These are phyloP conservation scores for Lablab purpureus DNA, from an alignment of 306 rosid genomes.

Conservation along the genomic window DNA sequence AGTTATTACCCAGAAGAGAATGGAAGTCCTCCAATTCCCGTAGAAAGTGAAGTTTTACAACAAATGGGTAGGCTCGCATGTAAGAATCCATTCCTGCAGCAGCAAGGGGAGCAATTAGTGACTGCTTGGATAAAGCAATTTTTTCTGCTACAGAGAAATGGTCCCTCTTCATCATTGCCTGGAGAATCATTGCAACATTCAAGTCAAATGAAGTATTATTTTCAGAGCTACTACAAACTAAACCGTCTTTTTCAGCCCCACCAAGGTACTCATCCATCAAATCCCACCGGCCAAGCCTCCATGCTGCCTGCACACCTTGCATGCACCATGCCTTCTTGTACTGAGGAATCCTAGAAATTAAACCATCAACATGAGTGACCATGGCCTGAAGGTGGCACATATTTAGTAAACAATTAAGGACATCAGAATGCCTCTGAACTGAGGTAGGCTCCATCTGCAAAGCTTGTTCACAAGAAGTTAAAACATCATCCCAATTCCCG, in stretches of 20 bases:
- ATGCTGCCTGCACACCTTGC: conserved; percentile 99
- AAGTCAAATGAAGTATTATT: conserved; percentile 92
- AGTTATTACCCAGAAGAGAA: conserved; percentile 71
- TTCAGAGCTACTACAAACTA: conserved; percentile 86
- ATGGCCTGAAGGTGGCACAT: conserved; percentile 99
- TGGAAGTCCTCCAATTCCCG: conserved; percentile 93
- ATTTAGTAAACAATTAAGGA: conserved; percentile 87
- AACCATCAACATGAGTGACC: conserved; percentile 98
- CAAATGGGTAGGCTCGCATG: conserved; percentile 89
- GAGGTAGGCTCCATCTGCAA: conserved; percentile 94
- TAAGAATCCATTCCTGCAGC: conserved; percentile 99
- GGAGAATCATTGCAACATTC: conserved; percentile 96
- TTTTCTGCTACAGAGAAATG: conserved; percentile 85
- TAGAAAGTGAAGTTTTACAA: conserved; percentile 93
- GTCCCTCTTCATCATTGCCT: conserved; percentile 95
- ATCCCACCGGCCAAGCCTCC: conserved; percentile 99
- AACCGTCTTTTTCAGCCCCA: conserved; percentile 90
- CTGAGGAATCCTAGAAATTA: conserved; percentile 79
- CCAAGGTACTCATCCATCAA: conserved; percentile 95
- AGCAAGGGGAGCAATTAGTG: conserved; percentile 90
- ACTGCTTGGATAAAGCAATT: conserved; percentile 88
- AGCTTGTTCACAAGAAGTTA: conserved; percentile 96
- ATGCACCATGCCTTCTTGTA: conserved; percentile 97
- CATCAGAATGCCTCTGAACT: conserved; percentile 96
- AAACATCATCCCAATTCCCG: conserved; percentile 97